These are phyloP conservation scores for Acorus calamus DNA, from an alignment of 106 monocot species.

Conservation along the genomic window DNA sequence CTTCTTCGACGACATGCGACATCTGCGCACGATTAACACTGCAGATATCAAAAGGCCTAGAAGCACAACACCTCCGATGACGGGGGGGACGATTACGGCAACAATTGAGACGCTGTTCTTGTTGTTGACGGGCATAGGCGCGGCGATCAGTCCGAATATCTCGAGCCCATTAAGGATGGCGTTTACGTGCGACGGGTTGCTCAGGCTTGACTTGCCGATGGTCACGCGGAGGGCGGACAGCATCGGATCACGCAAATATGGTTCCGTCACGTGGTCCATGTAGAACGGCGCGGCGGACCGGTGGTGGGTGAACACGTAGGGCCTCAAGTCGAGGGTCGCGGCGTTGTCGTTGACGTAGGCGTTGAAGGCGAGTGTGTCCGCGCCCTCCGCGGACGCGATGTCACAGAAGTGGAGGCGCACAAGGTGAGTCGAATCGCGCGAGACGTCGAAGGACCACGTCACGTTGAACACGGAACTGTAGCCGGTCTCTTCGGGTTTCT, in stretches of 20 bases:
- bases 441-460: slow-evolving; percentile 40
- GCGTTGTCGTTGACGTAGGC: slow-evolving; percentile 21
- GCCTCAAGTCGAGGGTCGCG: slow-evolving; percentile 8
- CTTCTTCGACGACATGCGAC: slow-evolving; percentile 1
- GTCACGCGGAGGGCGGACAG: slow-evolving; percentile 24
- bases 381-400: slow-evolving; percentile 8
- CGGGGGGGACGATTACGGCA: slow-evolving; percentile 6
- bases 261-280: slow-evolving; percentile 12
- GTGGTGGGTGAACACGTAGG: background rate
- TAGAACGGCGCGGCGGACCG: slow-evolving; percentile 20
- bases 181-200: background rate
- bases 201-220: slow-evolving; percentile 22
- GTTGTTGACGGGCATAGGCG: background rate
- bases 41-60: slow-evolving; percentile 2
- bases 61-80: slow-evolving; percentile 11
- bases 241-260: background rate
- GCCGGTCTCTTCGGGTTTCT: background rate
- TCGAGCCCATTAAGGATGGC: slow-evolving; percentile 61
- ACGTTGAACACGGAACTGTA: slow-evolving; percentile 32
- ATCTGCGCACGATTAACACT: background rate
- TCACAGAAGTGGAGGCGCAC: slow-evolving; percentile 64
- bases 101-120: background rate
- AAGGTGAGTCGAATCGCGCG: slow-evolving; percentile 17
- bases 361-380: slow-evolving; percentile 13
- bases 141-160: slow-evolving; percentile 35